phyloP scores from a whole-genome alignment of 805 yeast genomes.

The Komagataella mondaviorum region DNA sequence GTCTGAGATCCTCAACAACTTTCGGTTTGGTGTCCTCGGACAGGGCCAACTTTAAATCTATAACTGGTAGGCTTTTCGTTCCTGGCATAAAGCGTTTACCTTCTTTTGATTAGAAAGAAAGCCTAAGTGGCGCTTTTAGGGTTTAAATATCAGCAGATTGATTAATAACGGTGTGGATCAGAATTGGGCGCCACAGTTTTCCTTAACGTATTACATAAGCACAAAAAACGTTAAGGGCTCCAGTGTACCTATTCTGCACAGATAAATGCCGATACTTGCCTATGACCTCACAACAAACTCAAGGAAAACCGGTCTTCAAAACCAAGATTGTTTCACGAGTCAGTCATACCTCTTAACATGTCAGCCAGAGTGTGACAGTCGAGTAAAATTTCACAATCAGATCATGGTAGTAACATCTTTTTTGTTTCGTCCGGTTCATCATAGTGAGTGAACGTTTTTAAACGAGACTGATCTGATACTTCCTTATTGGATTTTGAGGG shows the following conservation, averaged over 20 bases:
- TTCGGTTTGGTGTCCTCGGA: slow-evolving; percentile 25
- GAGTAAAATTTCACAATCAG: background rate
- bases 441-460: no score
- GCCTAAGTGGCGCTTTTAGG: background rate
- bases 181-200: background rate
- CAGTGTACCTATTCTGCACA: background rate
- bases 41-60: slow-evolving; percentile 29
- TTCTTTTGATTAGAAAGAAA: background rate
- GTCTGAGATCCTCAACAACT: slow-evolving; percentile 23
- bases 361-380: no score
- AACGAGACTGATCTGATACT: background rate
- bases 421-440: background rate
- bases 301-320: no score
- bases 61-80: slow-evolving; percentile 19
- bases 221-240: background rate
- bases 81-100: background rate
- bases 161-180: background rate
- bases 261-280: background rate
- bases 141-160: background rate
- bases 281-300: no score
- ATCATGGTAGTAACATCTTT: background rate
- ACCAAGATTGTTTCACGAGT: no score
- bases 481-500: background rate
- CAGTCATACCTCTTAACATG: no score
- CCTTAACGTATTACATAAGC: background rate